Percentiles rank a stretch among this genome's conserved stretches.
Evolutionary conservation across 2,329 filamentous ascomycete species (phyloP).

Genomic region (Clonostachys sp.): DNA sequence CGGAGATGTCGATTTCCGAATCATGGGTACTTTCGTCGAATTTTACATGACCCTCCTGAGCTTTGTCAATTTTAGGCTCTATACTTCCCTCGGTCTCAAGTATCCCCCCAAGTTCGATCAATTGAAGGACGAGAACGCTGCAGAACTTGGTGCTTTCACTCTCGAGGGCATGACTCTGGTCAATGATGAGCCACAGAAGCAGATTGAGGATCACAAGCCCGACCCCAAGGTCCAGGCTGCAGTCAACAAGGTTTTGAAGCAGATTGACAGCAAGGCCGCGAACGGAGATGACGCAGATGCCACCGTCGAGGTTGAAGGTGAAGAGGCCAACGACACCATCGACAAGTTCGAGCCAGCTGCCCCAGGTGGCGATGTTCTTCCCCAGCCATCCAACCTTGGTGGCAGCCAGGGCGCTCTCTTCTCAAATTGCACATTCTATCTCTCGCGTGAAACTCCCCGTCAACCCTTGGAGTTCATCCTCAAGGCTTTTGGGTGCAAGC

Average conservation of each 20-base stretch:
- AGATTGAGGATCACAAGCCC: constrained; percentile 48
- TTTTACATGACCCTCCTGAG: constrained; percentile 96
- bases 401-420: constrained; percentile 74
- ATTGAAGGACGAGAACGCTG: constrained; percentile 81
- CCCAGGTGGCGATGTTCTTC: constrained; percentile 78
- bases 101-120: constrained; percentile 94
- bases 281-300: constrained; percentile 33
- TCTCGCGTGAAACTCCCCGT: constrained; percentile 89
- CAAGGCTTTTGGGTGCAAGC: constrained; percentile 90
- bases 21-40: constrained; percentile 98
- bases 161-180: constrained; percentile 70
- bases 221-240: constrained; percentile 61
- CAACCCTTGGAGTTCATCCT: constrained; percentile 90
- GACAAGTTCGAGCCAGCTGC: constrained; percentile 89
- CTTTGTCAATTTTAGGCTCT: constrained; percentile 94
- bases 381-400: constrained; percentile 67
- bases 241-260: constrained; percentile 65
- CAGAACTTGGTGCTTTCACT: constrained; percentile 85
- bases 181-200: constrained; percentile 41
- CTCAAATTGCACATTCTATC: constrained; percentile 82
- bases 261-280: constrained; percentile 51
- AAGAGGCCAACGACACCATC: constrained; percentile 54
- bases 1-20: constrained; percentile 93
- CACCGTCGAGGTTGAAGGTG: constrained; percentile 32
- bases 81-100: constrained; percentile 84